phyloP scores from a whole-genome alignment of 2,329 filamentous ascomycete genomes.

The Colletotrichum caudatum region DNA sequence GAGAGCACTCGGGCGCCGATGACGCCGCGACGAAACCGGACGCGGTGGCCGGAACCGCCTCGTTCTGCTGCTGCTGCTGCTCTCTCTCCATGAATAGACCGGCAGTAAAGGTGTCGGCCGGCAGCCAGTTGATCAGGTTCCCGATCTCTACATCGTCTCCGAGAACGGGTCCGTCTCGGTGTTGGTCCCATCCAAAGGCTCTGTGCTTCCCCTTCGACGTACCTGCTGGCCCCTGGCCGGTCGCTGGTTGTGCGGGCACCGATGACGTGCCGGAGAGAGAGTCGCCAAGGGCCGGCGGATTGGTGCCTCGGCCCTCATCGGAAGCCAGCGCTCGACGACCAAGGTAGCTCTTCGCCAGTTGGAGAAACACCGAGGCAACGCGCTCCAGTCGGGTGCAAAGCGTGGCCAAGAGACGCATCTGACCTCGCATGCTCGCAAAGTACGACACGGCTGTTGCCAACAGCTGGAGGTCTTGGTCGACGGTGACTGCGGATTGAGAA shows the following conservation, averaged over 20 bases:
- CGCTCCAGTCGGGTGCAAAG: slow-evolving; percentile 11
- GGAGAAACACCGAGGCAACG: slow-evolving; percentile 15
- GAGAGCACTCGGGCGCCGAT: not conserved
- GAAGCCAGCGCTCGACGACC: not conserved
- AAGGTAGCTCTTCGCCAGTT: not conserved
- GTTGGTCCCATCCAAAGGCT: too few species aligned
- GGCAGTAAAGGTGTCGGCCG: slow-evolving; percentile 1
- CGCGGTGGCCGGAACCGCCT: not conserved
- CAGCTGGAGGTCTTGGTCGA: not conserved
- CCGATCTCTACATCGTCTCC: not conserved
- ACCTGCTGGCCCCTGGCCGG: not conserved
- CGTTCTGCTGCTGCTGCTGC: not conserved
- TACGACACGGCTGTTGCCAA: slow-evolving; percentile 19
- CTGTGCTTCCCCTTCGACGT: not conserved
- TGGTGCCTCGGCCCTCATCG: too few species aligned
- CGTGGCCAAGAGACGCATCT: slow-evolving; percentile 10
- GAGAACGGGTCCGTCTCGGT: not conserved
- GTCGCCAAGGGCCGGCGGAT: not conserved
- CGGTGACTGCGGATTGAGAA: not conserved
- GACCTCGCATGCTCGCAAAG: slow-evolving; percentile 27
- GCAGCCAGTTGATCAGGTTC: slow-evolving; percentile 23
- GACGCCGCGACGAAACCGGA: too few species aligned
- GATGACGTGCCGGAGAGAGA: not conserved
- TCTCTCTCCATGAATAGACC: not conserved
- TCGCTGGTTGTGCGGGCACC: too few species aligned